Evolutionary conservation across 768 basidiomycete species (phyloP), one percentile per base, ranked within the genome.

Genomic region (Naganishia vishniacii): DNA sequence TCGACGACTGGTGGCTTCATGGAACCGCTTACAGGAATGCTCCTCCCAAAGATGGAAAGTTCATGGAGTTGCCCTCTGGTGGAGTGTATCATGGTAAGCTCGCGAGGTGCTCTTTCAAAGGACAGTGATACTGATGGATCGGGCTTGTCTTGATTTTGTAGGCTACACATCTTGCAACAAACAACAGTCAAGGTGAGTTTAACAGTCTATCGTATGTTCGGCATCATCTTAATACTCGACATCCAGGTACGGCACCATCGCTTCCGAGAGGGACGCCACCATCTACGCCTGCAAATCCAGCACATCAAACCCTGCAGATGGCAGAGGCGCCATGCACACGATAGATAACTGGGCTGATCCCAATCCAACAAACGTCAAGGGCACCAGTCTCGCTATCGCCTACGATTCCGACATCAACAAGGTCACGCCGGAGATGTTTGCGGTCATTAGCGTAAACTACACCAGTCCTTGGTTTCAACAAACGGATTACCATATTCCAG

Each of bases 1-100:
- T 74, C 59, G 61, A 65, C 59, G 51, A 71, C 41, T 76, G 75
- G 75, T 76, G 75, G 75, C 73, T 74, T 59, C 75, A 76, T 64
- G 73, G 73, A 1, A 25, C 18, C 32, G 45, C 29, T 9, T 69
- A 72, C 62, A 73, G 72, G 60, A 66, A 74, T 60, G 47, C 63
- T 15, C 73, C 73, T 8, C 75, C 75, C 15, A 68, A 68, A 8
- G 62, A 51, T 9, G 73, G 70, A 1, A 67, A 63, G 29, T 69
- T 70, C 42, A 71, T 76, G 70, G 64, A 66, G 34, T 65, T 76
- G 4, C 48, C 48, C 6, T 28, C 48, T 20, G 34, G 29, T 20
- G 49, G 32, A 7, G 37, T 45, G 1, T 31, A 51, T 16, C 48
- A 63, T 48, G 41, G 31, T 15, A 13, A 56, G 58, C 74, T 72